phyloP scores from a whole-genome alignment of 2,329 filamentous ascomycete genomes.

The Paecilomyces formosus region DNA sequence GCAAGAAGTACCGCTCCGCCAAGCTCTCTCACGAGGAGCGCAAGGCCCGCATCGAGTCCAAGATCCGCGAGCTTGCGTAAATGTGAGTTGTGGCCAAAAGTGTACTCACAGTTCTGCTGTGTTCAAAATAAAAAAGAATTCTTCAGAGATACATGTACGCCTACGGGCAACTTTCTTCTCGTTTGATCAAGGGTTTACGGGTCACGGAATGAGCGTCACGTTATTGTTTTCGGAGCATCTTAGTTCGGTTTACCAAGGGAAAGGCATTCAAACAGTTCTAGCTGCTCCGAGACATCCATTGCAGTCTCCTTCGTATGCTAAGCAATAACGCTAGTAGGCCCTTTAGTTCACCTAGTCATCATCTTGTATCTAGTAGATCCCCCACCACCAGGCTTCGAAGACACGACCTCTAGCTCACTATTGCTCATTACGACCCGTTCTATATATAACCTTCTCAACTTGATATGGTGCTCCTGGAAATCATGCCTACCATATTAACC shows the following conservation, averaged over 20 bases:
- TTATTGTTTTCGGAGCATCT: background rate
- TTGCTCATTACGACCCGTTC: no score
- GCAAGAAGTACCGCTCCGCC: slow-evolving; percentile 71
- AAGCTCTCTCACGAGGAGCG: slow-evolving; percentile 83
- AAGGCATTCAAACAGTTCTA: slow-evolving; percentile 13
- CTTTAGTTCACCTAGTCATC: no score
- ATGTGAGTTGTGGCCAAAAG: slow-evolving; percentile 10
- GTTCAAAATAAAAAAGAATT: background rate
- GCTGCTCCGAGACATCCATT: slow-evolving; percentile 16
- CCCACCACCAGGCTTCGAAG: no score
- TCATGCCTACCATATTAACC: no score
- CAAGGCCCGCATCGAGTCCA: slow-evolving; percentile 74
- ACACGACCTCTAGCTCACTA: no score
- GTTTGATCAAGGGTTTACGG: background rate
- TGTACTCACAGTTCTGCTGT: background rate
- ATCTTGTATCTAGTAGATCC: no score
- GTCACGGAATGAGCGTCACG: slow-evolving; percentile 7
- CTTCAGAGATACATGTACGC: background rate
- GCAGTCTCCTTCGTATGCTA: slow-evolving; percentile 1
- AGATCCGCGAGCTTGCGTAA: slow-evolving; percentile 70
- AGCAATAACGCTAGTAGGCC: background rate
- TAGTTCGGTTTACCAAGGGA: slow-evolving; percentile 3
- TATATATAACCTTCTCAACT: no score
- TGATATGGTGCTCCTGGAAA: no score
- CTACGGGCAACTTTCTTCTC: background rate